Conservation (phyloP, 495 filamentous ascomycete species). For the Darksidea phi region DNA sequence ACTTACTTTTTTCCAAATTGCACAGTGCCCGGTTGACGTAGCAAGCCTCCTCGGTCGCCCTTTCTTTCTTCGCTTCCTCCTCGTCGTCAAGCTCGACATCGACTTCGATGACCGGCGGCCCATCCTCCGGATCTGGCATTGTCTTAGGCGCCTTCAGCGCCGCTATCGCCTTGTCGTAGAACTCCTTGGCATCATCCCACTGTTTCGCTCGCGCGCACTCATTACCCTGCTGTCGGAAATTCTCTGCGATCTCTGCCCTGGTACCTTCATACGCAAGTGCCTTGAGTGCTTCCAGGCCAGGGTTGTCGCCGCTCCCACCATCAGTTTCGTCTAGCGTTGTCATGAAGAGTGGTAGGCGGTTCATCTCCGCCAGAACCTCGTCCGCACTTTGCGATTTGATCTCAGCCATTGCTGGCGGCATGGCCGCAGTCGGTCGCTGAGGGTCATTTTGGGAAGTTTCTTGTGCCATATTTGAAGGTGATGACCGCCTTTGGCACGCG, state of each 20-base stretch:
- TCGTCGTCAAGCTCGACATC: slow-evolving; percentile 42
- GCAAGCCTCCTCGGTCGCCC: slow-evolving; percentile 66
- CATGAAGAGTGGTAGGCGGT: slow-evolving; percentile 90
- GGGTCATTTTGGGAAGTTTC: not conserved
- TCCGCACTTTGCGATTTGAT: slow-evolving; percentile 62
- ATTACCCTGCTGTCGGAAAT: slow-evolving; percentile 87
- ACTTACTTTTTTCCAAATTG: slow-evolving; percentile 70
- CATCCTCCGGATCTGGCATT: slow-evolving; percentile 36
- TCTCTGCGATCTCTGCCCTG: slow-evolving; percentile 69
- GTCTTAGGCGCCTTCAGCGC: slow-evolving; percentile 58
- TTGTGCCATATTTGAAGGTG: slow-evolving; percentile 4
- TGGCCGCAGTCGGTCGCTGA: slow-evolving; percentile 29
- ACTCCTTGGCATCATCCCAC: slow-evolving; percentile 85
- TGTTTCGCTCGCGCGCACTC: slow-evolving; percentile 71
- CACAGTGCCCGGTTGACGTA: slow-evolving; percentile 85
- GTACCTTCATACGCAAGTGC: slow-evolving; percentile 93
- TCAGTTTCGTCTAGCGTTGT: slow-evolving; percentile 74
- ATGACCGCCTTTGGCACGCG: too few relatives aligned
- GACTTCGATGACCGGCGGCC: slow-evolving; percentile 46
- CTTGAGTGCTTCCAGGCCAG: slow-evolving; percentile 77
- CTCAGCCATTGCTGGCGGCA: slow-evolving; percentile 63
- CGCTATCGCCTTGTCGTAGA: slow-evolving; percentile 78
- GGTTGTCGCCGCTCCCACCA: slow-evolving; percentile 57
- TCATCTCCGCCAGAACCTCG: slow-evolving; percentile 71
- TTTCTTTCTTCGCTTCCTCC: slow-evolving; percentile 57